These are phyloP conservation scores for Eucalyptus lansdowneana DNA, from an alignment of 345 rosid genomes.

Conservation along the genomic window DNA sequence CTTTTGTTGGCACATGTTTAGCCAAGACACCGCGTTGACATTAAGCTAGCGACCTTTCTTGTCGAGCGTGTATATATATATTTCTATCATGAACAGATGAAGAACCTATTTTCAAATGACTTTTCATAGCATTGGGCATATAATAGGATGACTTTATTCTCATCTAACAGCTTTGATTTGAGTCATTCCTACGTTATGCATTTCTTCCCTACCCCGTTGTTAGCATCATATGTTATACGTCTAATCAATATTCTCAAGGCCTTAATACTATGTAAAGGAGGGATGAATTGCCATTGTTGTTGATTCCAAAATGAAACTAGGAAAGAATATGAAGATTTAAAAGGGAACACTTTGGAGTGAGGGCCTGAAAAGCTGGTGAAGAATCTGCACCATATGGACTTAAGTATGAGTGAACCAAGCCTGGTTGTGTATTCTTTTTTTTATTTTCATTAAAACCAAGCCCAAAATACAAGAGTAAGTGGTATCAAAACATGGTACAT, in stretches of 20 bases:
- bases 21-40: fast-evolving
- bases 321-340: not conserved
- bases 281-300: not conserved
- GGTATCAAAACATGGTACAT: not conserved
- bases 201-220: not conserved
- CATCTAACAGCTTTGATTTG: not conserved
- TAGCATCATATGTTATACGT: not conserved
- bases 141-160: not conserved
- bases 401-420: not conserved
- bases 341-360: not conserved
- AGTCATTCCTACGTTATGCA: not conserved
- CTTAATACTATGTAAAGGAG: not conserved
- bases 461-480: not conserved
- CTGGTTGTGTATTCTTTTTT: not conserved
- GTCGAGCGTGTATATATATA: not conserved
- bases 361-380: not conserved
- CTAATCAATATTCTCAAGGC: not conserved
- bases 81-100: not conserved
- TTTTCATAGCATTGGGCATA: not conserved
- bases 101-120: not conserved
- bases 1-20: not conserved
- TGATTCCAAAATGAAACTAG: not conserved
- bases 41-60: not conserved
- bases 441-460: not conserved
- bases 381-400: not conserved